These are phyloP conservation scores for Anaeromyces robustus DNA, from an alignment of 192 early-diverging fungal genomes.

Conservation along the genomic window DNA sequence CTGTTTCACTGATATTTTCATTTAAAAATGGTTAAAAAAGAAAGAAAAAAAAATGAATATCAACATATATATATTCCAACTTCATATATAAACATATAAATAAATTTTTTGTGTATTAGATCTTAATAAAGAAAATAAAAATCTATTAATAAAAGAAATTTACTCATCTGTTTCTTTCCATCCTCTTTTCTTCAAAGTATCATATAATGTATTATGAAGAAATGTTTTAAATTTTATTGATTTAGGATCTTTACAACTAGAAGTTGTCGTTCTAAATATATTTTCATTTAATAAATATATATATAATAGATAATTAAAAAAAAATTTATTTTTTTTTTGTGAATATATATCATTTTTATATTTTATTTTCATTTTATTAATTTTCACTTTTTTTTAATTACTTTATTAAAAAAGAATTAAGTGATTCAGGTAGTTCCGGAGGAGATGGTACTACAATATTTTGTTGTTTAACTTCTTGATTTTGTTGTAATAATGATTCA, in stretches of 20 bases:
- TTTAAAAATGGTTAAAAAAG: too few relatives aligned
- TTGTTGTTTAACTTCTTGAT: neutral
- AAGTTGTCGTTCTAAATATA: neutral
- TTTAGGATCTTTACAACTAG: neutral
- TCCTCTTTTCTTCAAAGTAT: slow-evolving; percentile 36
- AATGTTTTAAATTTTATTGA: slow-evolving; percentile 29
- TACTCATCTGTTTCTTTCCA: slow-evolving; percentile 41
- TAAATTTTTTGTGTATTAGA: too few relatives aligned
- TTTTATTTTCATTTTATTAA: too few relatives aligned
- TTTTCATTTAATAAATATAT: too few relatives aligned
- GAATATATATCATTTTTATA: too few relatives aligned
- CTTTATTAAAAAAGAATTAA: neutral
- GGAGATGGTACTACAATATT: neutral
- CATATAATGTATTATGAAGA: slow-evolving; percentile 35
- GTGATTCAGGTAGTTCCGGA: neutral
- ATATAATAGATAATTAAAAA: too few relatives aligned
- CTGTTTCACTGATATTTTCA: slow-evolving; percentile 27
- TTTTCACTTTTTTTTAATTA: too few relatives aligned
- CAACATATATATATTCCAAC: too few relatives aligned
- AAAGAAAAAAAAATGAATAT: too few relatives aligned
- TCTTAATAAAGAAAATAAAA: neutral
- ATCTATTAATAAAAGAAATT: too few relatives aligned
- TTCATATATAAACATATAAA: too few relatives aligned
- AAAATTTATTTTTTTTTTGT: too few relatives aligned
- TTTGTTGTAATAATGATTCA: neutral